Base-by-base conservation (phyloP, 352 stramenopile genomes). In the Phytophthora cactorum region DNA sequence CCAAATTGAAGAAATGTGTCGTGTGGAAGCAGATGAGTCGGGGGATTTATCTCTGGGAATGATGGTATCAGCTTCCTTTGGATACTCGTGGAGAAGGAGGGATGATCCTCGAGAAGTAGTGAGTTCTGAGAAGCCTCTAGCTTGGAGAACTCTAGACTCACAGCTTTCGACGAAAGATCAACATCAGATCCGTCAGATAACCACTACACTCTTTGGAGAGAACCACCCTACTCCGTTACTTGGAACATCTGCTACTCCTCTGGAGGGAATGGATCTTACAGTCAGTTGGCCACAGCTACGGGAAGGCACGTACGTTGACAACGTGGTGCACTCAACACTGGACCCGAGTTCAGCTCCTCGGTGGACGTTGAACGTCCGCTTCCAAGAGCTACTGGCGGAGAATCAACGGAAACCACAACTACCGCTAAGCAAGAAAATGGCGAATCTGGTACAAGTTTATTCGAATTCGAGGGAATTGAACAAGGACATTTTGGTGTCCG, bases 291-390 rank as follows among this genome's bases (percentile, higher is more conserved):
- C 82, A 0, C 86, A 86, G 36, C 62, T 95, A 32, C 75, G 84
- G 36, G 88, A 95, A 78, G 88, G 88, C 5, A 86, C 82, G 5
- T 95, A 91, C 43, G 88, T 95, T 4, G 88, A 95, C 66, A 95
- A 95, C 59, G 84, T 82, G 2, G 88, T 95, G 27, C 88, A 95
- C 49, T 93, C 88, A 43, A 93, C 85, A 1, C 62, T 95, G 36
- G 79, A 93, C 51, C 80, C 86, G 1, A 77, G 66, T 22, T 83
- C 76, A 6, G 88, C 88, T 6, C 85, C 85, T 14, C 64, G 88
- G 15, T 94, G 86, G 86, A 80, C 82, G 65, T 34, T 94, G 4
- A 69, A 70, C 5, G 79, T 79, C 22, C 72, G 66, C 2, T 92
- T 91, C 27, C 61, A 85, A 31, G 46, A 78, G 2, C 57, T 89